phyloP scores from a whole-genome alignment of 2,329 filamentous ascomycete species.

The Calonectria pseudoturangicola region DNA sequence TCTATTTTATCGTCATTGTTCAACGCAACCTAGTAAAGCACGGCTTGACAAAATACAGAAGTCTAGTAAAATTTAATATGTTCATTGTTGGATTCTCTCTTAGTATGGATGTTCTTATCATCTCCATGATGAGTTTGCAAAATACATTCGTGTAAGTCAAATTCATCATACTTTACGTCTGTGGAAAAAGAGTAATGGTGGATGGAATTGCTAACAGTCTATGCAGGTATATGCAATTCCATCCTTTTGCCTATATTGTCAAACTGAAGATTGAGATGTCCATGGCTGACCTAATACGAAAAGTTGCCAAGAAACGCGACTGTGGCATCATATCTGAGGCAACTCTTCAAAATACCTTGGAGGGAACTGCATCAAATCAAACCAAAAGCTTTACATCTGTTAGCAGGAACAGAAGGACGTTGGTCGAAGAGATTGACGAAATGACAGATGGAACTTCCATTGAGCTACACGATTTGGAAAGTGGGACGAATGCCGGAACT shows the following conservation, averaged over 20 bases:
- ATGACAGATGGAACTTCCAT: not conserved
- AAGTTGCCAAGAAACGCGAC: constrained; percentile 53
- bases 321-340: constrained; percentile 26
- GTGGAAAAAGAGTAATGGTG: no score
- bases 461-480: not conserved
- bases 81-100: constrained; percentile 55
- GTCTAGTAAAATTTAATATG: constrained; percentile 54
- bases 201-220: not conserved
- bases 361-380: not conserved
- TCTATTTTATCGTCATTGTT: constrained; percentile 54
- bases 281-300: constrained; percentile 71
- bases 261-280: constrained; percentile 74
- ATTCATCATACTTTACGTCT: not conserved
- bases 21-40: constrained; percentile 46
- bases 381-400: not conserved
- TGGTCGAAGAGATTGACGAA: not conserved
- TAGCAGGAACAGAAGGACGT: not conserved
- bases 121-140: constrained; percentile 55
- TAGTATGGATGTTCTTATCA: constrained; percentile 55
- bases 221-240: constrained; percentile 67
- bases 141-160: constrained; percentile 54
- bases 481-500: not conserved
- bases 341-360: not conserved
- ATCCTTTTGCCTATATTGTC: constrained; percentile 71
- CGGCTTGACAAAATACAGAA: constrained; percentile 52